Conservation (phyloP, 345 rosid genomes). For the Salix caprea region DNA sequence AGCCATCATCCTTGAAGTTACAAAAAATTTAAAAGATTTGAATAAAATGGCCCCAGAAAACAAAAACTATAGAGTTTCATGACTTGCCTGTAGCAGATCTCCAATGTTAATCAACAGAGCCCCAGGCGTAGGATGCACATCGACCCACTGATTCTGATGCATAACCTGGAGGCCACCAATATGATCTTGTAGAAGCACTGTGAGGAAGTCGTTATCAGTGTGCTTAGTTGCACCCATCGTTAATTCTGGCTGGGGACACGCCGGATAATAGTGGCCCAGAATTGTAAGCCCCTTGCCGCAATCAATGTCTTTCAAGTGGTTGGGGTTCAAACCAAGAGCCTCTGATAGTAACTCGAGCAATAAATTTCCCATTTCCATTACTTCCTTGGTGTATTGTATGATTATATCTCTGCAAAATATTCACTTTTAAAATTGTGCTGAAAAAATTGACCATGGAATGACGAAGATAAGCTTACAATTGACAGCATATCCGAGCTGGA, state of each 20-base stretch:
- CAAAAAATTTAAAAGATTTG: too few relatives aligned
- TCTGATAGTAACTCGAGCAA: slow-evolving; percentile 34
- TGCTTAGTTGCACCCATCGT: slow-evolving; percentile 32
- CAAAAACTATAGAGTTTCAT: too few relatives aligned
- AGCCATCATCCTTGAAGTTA: too few relatives aligned
- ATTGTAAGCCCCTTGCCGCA: slow-evolving; percentile 23
- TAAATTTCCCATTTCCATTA: neutral
- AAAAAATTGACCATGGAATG: too few relatives aligned
- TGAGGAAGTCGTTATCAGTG: slow-evolving; percentile 24
- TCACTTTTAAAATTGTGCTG: slow-evolving; percentile 1
- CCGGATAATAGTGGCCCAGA: slow-evolving; percentile 33
- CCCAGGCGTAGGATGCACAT: slow-evolving; percentile 20
- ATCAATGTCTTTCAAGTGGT: slow-evolving; percentile 17
- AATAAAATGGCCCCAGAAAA: too few relatives aligned
- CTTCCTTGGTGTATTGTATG: slow-evolving; percentile 19
- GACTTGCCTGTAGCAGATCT: slow-evolving; percentile 26
- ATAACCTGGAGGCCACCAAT: slow-evolving; percentile 39
- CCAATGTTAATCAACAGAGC: slow-evolving; percentile 30
- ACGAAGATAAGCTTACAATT: slow-evolving; percentile 7
- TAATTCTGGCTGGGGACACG: slow-evolving; percentile 42
- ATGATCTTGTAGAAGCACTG: slow-evolving; percentile 35
- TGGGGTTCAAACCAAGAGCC: slow-evolving; percentile 29
- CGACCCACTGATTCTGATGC: slow-evolving; percentile 25
- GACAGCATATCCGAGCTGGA: slow-evolving; percentile 35
- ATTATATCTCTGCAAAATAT: slow-evolving; percentile 27